A percentile compares a stretch with the other conserved stretches of the same genome.
Evolutionary conservation across 345 rosid genomes (phyloP).

Genomic region (Euphorbia tirucalli): DNA sequence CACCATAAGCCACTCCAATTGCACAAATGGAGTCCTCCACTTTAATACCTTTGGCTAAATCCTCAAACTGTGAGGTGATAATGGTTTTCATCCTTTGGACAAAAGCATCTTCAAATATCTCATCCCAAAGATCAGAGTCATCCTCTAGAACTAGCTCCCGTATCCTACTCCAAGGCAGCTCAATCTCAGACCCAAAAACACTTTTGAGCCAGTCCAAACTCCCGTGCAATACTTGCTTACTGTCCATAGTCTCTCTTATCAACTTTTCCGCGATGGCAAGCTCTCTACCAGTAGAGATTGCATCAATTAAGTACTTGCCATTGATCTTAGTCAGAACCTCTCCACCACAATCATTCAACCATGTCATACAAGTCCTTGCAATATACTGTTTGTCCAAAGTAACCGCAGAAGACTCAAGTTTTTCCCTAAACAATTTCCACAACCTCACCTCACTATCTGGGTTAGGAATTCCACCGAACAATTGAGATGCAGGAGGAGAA

Average conservation of each 20-base stretch:
- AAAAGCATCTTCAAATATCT: constrained; percentile 94
- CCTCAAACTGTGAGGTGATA: constrained; percentile 61
- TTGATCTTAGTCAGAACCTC: constrained; percentile 58
- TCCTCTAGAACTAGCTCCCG: constrained; percentile 85
- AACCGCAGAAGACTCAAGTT: constrained; percentile 56
- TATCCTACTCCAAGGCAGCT: constrained; percentile 93
- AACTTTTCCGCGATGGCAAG: constrained; percentile 78
- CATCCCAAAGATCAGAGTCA: constrained; percentile 94
- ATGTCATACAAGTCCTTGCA: constrained; percentile 59
- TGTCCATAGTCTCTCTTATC: constrained; percentile 75
- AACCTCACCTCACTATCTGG: constrained; percentile 85
- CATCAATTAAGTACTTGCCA: constrained; percentile 64
- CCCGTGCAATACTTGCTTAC: constrained; percentile 79
- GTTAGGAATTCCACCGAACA: constrained; percentile 93
- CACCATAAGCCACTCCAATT: constrained; percentile 45
- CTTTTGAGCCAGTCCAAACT: constrained; percentile 93
- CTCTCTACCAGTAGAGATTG: constrained; percentile 62
- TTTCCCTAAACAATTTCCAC: constrained; percentile 89
- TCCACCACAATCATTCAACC: constrained; percentile 77
- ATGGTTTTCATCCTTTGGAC: constrained; percentile 80
- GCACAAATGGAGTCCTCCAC: constrained; percentile 50
- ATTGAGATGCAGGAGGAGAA: constrained; percentile 90
- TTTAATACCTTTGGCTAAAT: constrained; percentile 53
- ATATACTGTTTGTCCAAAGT: constrained; percentile 55
- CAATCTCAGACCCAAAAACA: constrained; percentile 94